Evolutionary conservation across 2,329 filamentous ascomycete species (phyloP).

Genomic region (Botryotinia calthae): DNA sequence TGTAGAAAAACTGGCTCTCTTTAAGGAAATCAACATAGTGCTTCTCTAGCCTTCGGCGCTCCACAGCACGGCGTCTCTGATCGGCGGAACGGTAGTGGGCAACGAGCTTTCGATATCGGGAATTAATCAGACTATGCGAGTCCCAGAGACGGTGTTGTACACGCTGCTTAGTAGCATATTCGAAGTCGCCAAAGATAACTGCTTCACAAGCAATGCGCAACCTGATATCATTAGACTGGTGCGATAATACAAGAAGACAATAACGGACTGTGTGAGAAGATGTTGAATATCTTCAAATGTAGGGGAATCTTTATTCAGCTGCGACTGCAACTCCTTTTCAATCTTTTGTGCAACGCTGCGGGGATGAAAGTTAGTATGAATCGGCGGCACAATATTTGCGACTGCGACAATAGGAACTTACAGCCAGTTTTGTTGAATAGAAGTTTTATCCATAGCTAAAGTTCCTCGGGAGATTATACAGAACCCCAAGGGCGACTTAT

Average conservation of each 20-base stretch:
- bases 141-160: slow-evolving; percentile 76
- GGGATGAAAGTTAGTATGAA: slow-evolving; percentile 25
- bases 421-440: slow-evolving; percentile 51
- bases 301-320: slow-evolving; percentile 47
- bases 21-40: slow-evolving; percentile 83
- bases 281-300: slow-evolving; percentile 48
- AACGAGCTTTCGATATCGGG: slow-evolving; percentile 70
- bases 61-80: slow-evolving; percentile 51
- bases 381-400: not conserved
- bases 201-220: slow-evolving; percentile 61
- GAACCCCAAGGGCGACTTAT: slow-evolving; percentile 51
- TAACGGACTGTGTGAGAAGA: slow-evolving; percentile 36
- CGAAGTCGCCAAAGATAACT: slow-evolving; percentile 70
- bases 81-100: slow-evolving; percentile 50
- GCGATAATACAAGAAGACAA: not conserved
- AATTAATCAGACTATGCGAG: slow-evolving; percentile 73
- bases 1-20: slow-evolving; percentile 84
- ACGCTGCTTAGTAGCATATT: slow-evolving; percentile 59
- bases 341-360: slow-evolving; percentile 44
- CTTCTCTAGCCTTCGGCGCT: slow-evolving; percentile 75
- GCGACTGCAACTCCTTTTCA: slow-evolving; percentile 48
- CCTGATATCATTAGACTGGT: slow-evolving; percentile 25
- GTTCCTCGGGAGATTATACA: slow-evolving; percentile 7
- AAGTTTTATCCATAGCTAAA: slow-evolving; percentile 27
- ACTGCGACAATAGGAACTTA: slow-evolving; percentile 39